Percentiles rank a stretch among this genome's conserved stretches.
phyloP scores from a whole-genome alignment of 371 early-diverging fungal genomes.

The Sanchytrium tribonematis region DNA sequence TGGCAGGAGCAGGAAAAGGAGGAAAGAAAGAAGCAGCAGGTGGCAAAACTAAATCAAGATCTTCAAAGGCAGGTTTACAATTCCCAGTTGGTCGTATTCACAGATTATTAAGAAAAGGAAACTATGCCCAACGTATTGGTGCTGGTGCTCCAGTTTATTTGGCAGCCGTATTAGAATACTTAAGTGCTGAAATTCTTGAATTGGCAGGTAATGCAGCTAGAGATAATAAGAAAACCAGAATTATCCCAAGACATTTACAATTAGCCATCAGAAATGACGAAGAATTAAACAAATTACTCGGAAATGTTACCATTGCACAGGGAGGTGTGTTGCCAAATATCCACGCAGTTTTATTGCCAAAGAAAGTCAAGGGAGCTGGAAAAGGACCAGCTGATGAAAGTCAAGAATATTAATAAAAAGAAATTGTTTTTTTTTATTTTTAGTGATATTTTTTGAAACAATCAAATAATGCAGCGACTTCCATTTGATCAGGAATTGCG shows the following conservation, averaged over 20 bases:
- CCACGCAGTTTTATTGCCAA: constrained; percentile 31
- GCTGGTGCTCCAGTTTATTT: constrained; percentile 67
- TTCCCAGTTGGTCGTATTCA: constrained; percentile 92
- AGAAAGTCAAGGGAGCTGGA: constrained; percentile 16
- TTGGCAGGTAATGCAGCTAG: constrained; percentile 83
- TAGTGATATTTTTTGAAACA: too few species aligned
- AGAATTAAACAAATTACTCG: constrained; percentile 78
- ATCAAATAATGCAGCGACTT: too few species aligned
- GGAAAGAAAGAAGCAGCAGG: background rate
- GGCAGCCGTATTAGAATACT: constrained; percentile 80
- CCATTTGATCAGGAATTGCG: too few species aligned
- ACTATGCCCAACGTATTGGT: constrained; percentile 73
- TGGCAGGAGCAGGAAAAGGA: constrained; percentile 2
- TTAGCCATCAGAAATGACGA: constrained; percentile 84
- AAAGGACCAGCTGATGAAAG: constrained; percentile 1
- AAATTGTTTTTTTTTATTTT: too few species aligned
- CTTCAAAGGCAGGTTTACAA: constrained; percentile 59
- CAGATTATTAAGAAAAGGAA: constrained; percentile 72
- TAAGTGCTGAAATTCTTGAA: constrained; percentile 85
- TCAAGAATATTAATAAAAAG: constrained; percentile 3
- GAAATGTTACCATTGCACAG: constrained; percentile 57
- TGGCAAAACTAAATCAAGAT: constrained; percentile 13
- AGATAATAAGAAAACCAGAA: constrained; percentile 82
- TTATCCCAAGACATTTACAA: constrained; percentile 64
- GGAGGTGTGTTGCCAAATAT: constrained; percentile 69